These are phyloP conservation scores for Apiotrichum gamsii DNA, from an alignment of 1,284 basidiomycete genomes.

Conservation along the genomic window DNA sequence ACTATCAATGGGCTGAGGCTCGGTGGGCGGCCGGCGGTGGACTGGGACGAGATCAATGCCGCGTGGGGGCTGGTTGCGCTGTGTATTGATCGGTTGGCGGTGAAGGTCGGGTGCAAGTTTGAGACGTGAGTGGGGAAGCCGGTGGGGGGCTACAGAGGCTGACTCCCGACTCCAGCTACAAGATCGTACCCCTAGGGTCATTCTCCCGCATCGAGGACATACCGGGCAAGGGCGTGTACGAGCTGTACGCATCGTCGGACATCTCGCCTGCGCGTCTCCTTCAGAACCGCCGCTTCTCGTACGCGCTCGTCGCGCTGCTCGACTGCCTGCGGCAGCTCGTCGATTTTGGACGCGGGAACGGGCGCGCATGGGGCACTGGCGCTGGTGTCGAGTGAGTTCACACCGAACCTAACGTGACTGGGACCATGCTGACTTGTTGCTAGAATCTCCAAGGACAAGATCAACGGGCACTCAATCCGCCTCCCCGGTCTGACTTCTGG, in stretches of 20 bases:
- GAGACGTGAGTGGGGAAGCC: slow-evolving; percentile 57
- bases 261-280: slow-evolving; percentile 67
- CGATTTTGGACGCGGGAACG: slow-evolving; percentile 70
- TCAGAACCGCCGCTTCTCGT: slow-evolving; percentile 91
- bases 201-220: slow-evolving; percentile 84
- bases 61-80: slow-evolving; percentile 97
- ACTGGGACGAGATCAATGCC: slow-evolving; percentile 98
- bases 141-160: too few species aligned
- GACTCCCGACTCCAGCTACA: slow-evolving; percentile 56
- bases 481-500: slow-evolving; percentile 66
- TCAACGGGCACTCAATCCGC: slow-evolving; percentile 90
- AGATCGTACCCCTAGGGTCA: slow-evolving; percentile 83
- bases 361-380: slow-evolving; percentile 68
- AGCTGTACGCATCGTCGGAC: slow-evolving; percentile 83
- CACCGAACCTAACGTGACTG: slow-evolving; percentile 6
- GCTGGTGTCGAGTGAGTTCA: slow-evolving; percentile 54
- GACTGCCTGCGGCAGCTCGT: slow-evolving; percentile 88
- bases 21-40: slow-evolving; percentile 78
- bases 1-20: slow-evolving; percentile 94
- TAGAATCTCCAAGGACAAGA: slow-evolving; percentile 89
- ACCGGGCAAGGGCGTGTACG: slow-evolving; percentile 76
- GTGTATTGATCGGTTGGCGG: slow-evolving; percentile 79
- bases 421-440: too few species aligned
- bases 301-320: slow-evolving; percentile 90
- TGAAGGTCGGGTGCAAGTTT: slow-evolving; percentile 80